Conservation (phyloP, 1,284 basidiomycete genomes). For the Ganoderma sinense region DNA sequence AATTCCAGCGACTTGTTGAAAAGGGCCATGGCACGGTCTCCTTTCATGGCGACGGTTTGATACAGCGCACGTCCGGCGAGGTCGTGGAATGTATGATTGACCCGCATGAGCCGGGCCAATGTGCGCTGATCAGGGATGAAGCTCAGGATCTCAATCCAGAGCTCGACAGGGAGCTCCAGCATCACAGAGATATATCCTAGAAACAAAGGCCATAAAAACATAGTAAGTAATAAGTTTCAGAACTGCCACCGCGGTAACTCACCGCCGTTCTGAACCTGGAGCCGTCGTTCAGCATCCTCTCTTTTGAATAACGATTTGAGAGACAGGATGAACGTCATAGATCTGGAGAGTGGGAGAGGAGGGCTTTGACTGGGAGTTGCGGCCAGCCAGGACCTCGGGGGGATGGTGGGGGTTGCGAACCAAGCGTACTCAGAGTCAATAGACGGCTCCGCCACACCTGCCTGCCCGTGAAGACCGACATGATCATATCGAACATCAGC, state of each 20-base stretch:
- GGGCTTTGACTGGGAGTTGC: neutral
- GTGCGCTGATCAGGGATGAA: neutral
- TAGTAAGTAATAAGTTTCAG: neutral
- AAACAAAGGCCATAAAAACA: neutral
- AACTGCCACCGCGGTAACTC: neutral
- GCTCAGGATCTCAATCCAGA: neutral
- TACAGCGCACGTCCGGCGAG: neutral
- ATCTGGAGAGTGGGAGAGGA: neutral
- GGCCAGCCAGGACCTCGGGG: neutral
- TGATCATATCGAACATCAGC: neutral
- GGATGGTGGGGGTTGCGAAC: neutral
- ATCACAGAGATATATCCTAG: neutral
- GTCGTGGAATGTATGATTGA: neutral
- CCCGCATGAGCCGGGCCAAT: neutral
- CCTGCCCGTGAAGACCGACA: neutral
- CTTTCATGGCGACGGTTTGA: neutral
- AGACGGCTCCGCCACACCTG: neutral
- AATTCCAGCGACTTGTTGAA: neutral
- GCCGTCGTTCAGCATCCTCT: neutral
- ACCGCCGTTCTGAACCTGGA: neutral
- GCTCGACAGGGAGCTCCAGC: neutral
- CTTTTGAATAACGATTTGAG: neutral
- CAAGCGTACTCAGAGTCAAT: neutral
- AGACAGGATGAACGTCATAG: neutral
- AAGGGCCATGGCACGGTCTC: neutral